phyloP scores from a whole-genome alignment of 1,139 yeast species.

The Sugiyamaella paludigena region DNA sequence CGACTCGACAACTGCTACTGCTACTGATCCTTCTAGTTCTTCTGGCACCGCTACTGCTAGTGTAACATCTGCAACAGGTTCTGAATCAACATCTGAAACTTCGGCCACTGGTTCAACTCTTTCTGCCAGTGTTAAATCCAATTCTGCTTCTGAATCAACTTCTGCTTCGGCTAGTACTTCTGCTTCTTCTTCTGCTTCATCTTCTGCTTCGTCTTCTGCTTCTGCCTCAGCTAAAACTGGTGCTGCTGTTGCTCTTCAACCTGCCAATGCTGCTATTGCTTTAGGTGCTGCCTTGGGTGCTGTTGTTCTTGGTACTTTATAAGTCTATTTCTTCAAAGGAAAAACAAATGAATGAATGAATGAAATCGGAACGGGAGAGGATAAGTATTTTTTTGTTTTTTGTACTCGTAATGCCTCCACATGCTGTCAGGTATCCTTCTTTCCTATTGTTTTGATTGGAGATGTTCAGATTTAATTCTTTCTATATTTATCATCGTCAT shows the following conservation, averaged over 20 bases:
- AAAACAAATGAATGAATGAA: not conserved
- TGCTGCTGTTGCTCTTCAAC: conserved; percentile 16
- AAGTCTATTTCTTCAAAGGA: not conserved
- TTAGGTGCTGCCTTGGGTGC: conserved; percentile 24
- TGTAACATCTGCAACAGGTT: conserved; percentile 21
- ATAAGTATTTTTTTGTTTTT: not conserved
- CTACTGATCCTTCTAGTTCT: conserved; percentile 16
- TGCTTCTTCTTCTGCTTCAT: conserved; percentile 17
- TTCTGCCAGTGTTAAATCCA: conserved; percentile 23
- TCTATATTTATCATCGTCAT: too few relatives aligned
- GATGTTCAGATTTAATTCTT: not conserved
- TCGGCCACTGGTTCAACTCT: conserved; percentile 19
- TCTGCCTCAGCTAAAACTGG: conserved; percentile 13
- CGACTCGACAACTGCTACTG: conserved; percentile 18
- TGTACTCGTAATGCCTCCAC: too few relatives aligned
- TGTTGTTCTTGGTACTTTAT: conserved; percentile 12
- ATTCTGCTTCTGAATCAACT: conserved; percentile 19
- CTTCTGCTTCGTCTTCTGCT: conserved; percentile 21
- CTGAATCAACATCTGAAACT: conserved; percentile 22
- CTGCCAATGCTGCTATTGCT: conserved; percentile 23
- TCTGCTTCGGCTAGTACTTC: conserved; percentile 18
- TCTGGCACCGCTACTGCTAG: conserved; percentile 21
- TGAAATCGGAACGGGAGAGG: too few relatives aligned
- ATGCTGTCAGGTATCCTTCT: too few relatives aligned
- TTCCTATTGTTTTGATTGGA: too few relatives aligned